Conservation (phyloP, 225 moss, liverwort and hornwort species). For the Pseudisothecium myosuroides region DNA sequence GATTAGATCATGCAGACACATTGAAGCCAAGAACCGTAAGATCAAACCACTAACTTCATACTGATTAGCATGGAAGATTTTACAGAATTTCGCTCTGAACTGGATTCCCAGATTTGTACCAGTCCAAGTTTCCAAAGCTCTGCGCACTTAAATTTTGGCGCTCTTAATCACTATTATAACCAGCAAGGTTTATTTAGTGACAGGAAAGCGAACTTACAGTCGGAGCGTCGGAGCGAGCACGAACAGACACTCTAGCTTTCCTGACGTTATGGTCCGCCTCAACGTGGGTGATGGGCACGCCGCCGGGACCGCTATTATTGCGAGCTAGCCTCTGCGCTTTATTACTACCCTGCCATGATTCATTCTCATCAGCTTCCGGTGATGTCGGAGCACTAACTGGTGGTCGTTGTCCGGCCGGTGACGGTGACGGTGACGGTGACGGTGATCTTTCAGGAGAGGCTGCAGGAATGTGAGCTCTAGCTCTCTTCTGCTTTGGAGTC, state of each 20-base stretch:
- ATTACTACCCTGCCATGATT: background rate
- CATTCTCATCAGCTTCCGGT: conserved; percentile 8
- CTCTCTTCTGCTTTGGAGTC: background rate
- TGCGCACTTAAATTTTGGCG: no score
- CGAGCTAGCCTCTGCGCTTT: conserved; percentile 20
- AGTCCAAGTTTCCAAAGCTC: background rate
- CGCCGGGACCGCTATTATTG: background rate
- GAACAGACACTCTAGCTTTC: conserved; percentile 50
- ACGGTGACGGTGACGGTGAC: conserved; percentile 24
- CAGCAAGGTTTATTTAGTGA: background rate
- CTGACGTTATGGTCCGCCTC: conserved; percentile 33
- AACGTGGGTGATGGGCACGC: conserved; percentile 18
- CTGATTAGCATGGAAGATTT: no score
- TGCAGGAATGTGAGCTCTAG: background rate
- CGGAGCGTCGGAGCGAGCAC: conserved; percentile 54
- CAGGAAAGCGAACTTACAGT: conserved; percentile 6
- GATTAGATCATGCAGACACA: background rate
- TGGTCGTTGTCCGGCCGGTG: background rate
- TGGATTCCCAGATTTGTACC: background rate
- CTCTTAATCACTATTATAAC: background rate
- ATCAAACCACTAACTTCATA: no score
- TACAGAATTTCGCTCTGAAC: background rate
- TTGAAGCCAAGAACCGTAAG: background rate
- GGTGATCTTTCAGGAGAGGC: conserved; percentile 13
- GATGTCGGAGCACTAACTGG: background rate